Base-by-base conservation (phyloP, 441 rosid species). In the Erodium texanum region DNA sequence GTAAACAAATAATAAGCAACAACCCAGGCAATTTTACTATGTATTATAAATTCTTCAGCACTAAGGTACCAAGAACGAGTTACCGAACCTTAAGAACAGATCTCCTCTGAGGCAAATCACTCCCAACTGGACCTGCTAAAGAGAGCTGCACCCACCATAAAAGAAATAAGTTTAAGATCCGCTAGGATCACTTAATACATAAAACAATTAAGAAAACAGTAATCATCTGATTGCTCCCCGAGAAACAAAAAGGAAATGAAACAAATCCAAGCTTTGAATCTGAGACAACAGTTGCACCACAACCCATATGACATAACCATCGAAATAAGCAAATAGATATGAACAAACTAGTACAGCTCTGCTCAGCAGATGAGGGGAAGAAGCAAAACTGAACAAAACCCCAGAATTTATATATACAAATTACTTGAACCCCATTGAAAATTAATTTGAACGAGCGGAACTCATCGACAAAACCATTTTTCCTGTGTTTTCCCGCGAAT, bases 251-350 rank as follows among this genome's bases (percentile, higher is more conserved):
- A 36, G 43, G 43, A 36, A 36, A 50, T 50, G 56, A 50, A 50
- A 5, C 1, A 27, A 50, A 50, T 50, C 56, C 56, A 50, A 15
- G n/a, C 18, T 50, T 50, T 50, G 18, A 50, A 50, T n/a, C 56
- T 50, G 56, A 50, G n/a, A 50, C 18, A 50, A 50, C 52, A 50
- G 56, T 50, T 15, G 56, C 56, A 50, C 56, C 56, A 50, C 56
- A 50, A 50, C 56, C 56, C 56, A 12, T 15, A n/a, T n/a, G 18
- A 50, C 7, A 50, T 15, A 50, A 50, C 56, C 18, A 50, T n/a
- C 18, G n/a, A n/a, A 48, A 12, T 3, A 48, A 48, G 16, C 2
- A 12, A 48, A 50, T 2, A 50, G 3, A 50, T 0, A 14, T 15
- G 0, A 14, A 50, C 2, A 0, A 50, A 50, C 3, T 14, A 50